A percentile compares a stretch with the other conserved stretches of the same genome.
These are phyloP conservation scores for Claviceps capensis DNA, from an alignment of 2,329 filamentous ascomycete species.

Conservation along the genomic window DNA sequence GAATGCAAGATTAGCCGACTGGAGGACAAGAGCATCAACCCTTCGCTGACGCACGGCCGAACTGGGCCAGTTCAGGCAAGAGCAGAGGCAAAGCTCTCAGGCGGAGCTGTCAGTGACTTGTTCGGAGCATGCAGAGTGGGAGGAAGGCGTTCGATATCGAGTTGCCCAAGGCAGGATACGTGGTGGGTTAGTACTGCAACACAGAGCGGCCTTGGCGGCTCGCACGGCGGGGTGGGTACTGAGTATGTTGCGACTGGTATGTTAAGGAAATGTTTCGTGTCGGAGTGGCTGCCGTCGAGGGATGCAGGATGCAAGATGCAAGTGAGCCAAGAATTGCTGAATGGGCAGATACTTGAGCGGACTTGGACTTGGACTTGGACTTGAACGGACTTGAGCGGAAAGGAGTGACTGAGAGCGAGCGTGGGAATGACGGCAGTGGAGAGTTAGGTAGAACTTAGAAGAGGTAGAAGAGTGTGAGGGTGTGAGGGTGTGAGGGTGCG, in stretches of 20 bases:
- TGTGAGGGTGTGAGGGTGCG: too few relatives aligned
- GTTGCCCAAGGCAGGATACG: conserved; percentile 2
- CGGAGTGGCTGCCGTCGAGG: conserved; percentile 5
- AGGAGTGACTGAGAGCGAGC: conserved; percentile 27
- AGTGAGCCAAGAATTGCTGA: conserved; percentile 1
- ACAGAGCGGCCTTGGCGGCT: neutral
- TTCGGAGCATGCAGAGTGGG: conserved; percentile 23
- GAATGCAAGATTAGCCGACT: conserved; percentile 1
- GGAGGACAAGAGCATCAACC: conserved; percentile 3
- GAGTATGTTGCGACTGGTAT: neutral
- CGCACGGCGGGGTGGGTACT: neutral
- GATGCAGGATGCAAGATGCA: conserved; percentile 9
- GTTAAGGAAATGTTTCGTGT: neutral
- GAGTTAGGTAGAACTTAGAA: too few relatives aligned
- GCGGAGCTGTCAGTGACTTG: conserved; percentile 17
- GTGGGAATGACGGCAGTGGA: neutral
- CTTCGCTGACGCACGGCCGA: conserved; percentile 13
- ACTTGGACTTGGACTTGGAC: conserved; percentile 13
- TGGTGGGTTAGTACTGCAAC: neutral
- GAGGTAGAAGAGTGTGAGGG: too few relatives aligned
- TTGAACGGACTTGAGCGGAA: conserved; percentile 13
- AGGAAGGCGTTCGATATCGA: conserved; percentile 2
- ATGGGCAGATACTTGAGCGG: conserved; percentile 10
- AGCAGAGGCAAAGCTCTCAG: conserved; percentile 13
- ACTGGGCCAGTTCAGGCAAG: neutral